Evolutionary conservation across 2,329 filamentous ascomycete species (phyloP).

Genomic region (Diaporthe citri): DNA sequence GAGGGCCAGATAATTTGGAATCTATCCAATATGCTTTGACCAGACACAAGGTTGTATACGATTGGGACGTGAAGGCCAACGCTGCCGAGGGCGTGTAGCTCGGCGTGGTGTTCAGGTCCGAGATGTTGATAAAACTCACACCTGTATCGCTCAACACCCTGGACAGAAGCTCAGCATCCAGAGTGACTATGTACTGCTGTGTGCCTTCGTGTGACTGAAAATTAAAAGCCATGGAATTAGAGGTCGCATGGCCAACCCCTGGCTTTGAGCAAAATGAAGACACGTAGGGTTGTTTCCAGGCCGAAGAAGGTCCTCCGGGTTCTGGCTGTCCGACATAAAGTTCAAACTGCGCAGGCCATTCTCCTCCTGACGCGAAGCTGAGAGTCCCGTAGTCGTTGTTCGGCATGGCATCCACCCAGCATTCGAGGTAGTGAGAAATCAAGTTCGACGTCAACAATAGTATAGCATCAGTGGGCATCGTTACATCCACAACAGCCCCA

Average conservation of each 20-base stretch:
- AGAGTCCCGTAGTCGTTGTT: rapidly evolving
- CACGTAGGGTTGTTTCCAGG: not conserved
- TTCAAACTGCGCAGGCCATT: not conserved
- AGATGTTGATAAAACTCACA: not conserved
- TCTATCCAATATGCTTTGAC: not conserved
- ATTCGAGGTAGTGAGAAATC: not conserved
- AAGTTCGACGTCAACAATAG: not conserved
- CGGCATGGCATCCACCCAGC: not conserved
- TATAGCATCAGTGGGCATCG: not conserved
- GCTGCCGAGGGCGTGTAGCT: not conserved
- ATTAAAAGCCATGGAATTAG: not conserved
- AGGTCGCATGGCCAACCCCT: not conserved
- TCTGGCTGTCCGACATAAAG: not conserved
- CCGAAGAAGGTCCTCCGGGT: no score
- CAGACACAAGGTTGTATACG: not conserved
- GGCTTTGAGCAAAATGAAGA: not conserved
- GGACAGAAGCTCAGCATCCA: not conserved
- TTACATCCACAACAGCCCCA: not conserved
- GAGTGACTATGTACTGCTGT: not conserved
- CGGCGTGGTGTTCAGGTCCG: not conserved
- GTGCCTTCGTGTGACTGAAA: not conserved
- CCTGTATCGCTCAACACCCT: not conserved
- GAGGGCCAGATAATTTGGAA: not conserved
- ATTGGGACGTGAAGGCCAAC: not conserved
- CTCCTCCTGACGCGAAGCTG: not conserved